A percentile compares a stretch with the other conserved stretches of the same genome.
Conservation (phyloP, 2,329 filamentous ascomycete genomes). For the Zymoseptoria ardabiliae region DNA sequence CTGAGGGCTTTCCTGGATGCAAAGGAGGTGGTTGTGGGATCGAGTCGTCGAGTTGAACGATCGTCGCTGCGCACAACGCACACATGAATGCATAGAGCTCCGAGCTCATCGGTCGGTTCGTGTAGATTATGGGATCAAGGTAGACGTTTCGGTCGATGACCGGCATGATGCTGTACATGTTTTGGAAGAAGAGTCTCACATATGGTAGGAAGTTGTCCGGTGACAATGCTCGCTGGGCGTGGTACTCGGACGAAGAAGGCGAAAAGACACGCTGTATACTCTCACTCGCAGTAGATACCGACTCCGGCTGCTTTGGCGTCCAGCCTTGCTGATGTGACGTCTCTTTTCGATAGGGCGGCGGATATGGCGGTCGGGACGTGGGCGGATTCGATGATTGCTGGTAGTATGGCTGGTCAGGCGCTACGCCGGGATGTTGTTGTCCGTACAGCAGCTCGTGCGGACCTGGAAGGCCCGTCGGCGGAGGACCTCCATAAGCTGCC, state of each 20-base stretch:
- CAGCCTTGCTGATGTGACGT: constrained; percentile 9
- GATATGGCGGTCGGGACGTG: constrained; percentile 5
- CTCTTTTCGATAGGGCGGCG: background rate
- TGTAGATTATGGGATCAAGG: constrained; percentile 24
- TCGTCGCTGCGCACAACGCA: constrained; percentile 28
- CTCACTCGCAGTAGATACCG: constrained; percentile 17
- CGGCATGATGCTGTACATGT: constrained; percentile 33
- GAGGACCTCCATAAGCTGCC: constrained; percentile 5
- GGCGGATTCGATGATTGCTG: constrained; percentile 10
- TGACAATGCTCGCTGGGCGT: constrained; percentile 17
- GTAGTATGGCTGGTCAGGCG: constrained; percentile 19
- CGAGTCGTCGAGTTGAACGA: constrained; percentile 30
- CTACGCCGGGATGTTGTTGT: constrained; percentile 13
- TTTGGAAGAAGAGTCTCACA: constrained; percentile 29
- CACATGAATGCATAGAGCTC: constrained; percentile 29
- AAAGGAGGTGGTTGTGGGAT: constrained; percentile 23
- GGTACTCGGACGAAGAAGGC: constrained; percentile 15
- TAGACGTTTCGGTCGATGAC: constrained; percentile 27
- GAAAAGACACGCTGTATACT: constrained; percentile 14
- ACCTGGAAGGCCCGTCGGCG: background rate
- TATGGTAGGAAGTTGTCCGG: constrained; percentile 27
- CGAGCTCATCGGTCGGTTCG: constrained; percentile 16
- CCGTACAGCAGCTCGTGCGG: constrained; percentile 9
- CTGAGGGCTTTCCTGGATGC: constrained; percentile 18
- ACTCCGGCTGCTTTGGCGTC: constrained; percentile 12